These are phyloP conservation scores for Russula emetica DNA, from an alignment of 768 basidiomycete species.

Conservation along the genomic window DNA sequence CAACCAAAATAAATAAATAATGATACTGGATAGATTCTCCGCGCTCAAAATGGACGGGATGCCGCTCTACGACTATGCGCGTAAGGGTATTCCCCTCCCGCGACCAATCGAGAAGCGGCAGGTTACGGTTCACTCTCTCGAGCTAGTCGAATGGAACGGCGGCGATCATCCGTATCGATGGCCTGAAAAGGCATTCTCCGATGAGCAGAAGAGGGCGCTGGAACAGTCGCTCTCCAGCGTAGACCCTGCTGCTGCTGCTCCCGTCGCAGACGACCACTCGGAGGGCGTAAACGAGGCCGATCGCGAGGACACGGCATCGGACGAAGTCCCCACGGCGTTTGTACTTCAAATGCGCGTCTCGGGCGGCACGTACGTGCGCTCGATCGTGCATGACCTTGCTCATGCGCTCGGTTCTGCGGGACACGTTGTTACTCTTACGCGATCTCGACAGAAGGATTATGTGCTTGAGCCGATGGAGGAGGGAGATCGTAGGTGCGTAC, in stretches of 20 bases:
- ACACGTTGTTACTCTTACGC: constrained; percentile 86
- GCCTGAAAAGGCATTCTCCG: constrained; percentile 67
- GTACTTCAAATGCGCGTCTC: constrained; percentile 90
- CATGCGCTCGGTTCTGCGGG: constrained; percentile 81
- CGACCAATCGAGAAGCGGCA: constrained; percentile 87
- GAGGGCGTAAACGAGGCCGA: constrained; percentile 30
- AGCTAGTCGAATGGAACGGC: constrained; percentile 75
- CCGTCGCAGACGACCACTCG: constrained; percentile 31
- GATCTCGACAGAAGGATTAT: constrained; percentile 87
- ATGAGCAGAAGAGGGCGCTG: constrained; percentile 66
- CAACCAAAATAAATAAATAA: neutral
- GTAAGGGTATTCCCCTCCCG: constrained; percentile 84
- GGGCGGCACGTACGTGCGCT: constrained; percentile 95
- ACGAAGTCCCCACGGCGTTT: constrained; percentile 65
- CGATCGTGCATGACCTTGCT: constrained; percentile 90
- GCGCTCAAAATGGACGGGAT: constrained; percentile 98
- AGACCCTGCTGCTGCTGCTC: constrained; percentile 37
- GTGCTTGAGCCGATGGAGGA: constrained; percentile 47
- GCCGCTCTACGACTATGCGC: constrained; percentile 93
- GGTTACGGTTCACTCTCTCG: constrained; percentile 76
- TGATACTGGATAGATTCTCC: constrained; percentile 64
- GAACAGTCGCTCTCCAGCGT: constrained; percentile 56
- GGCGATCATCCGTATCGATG: constrained; percentile 68
- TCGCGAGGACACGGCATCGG: constrained; percentile 29
- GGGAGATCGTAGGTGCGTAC: constrained; percentile 58